These are phyloP conservation scores for Carpinus fangiana DNA, from an alignment of 306 rosid species.

Conservation along the genomic window DNA sequence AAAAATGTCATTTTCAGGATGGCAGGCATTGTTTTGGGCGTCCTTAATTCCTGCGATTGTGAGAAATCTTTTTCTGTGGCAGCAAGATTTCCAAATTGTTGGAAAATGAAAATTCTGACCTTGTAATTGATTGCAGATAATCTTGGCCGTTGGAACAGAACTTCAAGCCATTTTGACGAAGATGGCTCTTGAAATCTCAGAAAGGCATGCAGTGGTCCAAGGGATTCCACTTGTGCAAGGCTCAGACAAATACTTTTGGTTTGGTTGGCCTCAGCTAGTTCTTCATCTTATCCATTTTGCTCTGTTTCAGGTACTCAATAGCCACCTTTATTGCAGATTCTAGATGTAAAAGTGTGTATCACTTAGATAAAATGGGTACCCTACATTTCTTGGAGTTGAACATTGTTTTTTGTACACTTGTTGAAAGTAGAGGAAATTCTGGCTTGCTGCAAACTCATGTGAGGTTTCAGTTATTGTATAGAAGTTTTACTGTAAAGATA, in stretches of 20 bases:
- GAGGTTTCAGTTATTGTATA: background rate
- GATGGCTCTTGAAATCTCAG: slow-evolving; percentile 92
- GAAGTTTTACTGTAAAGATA: background rate
- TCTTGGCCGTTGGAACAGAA: slow-evolving; percentile 80
- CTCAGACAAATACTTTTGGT: slow-evolving; percentile 91
- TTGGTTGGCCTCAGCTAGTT: slow-evolving; percentile 77
- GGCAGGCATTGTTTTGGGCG: slow-evolving; percentile 84
- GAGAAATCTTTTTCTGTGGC: slow-evolving; percentile 35
- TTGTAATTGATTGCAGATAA: slow-evolving; percentile 54
- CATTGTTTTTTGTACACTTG: background rate
- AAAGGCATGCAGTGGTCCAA: slow-evolving; percentile 88
- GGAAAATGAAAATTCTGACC: slow-evolving; percentile 20
- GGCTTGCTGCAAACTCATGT: background rate
- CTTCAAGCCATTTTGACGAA: slow-evolving; percentile 80
- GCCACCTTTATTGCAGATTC: slow-evolving; percentile 14
- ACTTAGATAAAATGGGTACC: background rate
- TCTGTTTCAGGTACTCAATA: slow-evolving; percentile 77
- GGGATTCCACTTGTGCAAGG: slow-evolving; percentile 97
- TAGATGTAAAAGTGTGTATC: background rate
- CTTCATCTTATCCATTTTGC: slow-evolving; percentile 96
- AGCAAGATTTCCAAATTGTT: background rate
- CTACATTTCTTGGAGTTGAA: background rate
- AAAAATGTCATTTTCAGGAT: slow-evolving; percentile 52
- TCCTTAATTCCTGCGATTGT: slow-evolving; percentile 73
- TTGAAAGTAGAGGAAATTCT: background rate